Conservation (phyloP, 768 basidiomycete species). For the Pleurotus giganteus region DNA sequence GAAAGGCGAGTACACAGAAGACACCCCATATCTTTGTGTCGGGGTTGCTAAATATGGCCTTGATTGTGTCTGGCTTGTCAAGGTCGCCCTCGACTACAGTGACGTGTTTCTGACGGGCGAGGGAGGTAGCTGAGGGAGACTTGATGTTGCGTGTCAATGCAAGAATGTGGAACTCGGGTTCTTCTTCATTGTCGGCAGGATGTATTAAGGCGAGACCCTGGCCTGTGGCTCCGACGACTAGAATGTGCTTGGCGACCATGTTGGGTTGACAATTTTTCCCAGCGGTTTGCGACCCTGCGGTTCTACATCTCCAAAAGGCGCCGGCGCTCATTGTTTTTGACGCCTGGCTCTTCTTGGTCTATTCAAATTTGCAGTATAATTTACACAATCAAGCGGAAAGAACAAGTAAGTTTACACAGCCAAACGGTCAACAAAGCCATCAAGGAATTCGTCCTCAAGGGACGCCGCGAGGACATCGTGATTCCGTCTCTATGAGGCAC, state of each 20-base stretch:
- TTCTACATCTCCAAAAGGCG: no score
- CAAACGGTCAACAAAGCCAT: no score
- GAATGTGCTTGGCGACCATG: slow-evolving; percentile 20
- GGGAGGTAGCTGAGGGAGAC: slow-evolving; percentile 24
- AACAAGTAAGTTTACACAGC: no score
- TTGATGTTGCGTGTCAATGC: slow-evolving; percentile 33
- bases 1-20: slow-evolving; percentile 35
- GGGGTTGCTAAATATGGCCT: slow-evolving; percentile 33
- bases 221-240: slow-evolving; percentile 37
- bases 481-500: no score
- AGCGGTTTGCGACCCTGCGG: no score
- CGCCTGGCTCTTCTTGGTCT: no score
- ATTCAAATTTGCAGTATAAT: no score
- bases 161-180: slow-evolving; percentile 27
- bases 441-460: no score
- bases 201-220: slow-evolving; percentile 33
- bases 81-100: slow-evolving; percentile 34
- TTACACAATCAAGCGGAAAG: no score
- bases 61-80: slow-evolving; percentile 24
- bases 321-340: no score
- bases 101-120: slow-evolving; percentile 24
- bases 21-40: slow-evolving; percentile 35
- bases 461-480: no score
- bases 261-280: no score
- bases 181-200: slow-evolving; percentile 10